A percentile compares a stretch with the other conserved stretches of the same genome.
These are phyloP conservation scores for Metarhizium robertsii DNA, from an alignment of 2,329 filamentous ascomycete genomes.

Conservation along the genomic window DNA sequence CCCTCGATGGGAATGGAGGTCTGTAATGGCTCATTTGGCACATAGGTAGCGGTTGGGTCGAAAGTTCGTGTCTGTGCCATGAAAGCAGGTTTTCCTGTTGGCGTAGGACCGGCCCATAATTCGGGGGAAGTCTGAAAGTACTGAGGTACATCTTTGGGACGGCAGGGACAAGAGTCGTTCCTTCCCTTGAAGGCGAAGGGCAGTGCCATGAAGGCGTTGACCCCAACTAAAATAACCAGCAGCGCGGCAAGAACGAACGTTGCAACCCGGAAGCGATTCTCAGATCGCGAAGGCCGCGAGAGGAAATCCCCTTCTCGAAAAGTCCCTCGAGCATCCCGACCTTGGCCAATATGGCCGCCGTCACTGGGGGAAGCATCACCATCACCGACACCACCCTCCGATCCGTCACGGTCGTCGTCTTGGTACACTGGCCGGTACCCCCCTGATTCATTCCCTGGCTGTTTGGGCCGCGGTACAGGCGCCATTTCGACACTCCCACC, in stretches of 20 bases:
- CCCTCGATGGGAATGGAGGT: constrained; percentile 60
- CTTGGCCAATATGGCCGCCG: not conserved
- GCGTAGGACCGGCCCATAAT: constrained; percentile 54
- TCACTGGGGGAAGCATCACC: not conserved
- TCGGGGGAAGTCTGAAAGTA: constrained; percentile 55
- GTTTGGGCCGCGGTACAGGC: constrained; percentile 5
- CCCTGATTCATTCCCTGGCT: constrained; percentile 8
- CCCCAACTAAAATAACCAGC: constrained; percentile 26
- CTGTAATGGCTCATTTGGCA: constrained; percentile 61
- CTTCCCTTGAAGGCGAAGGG: constrained; percentile 17
- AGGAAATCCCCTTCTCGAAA: constrained; percentile 1
- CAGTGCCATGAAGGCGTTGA: constrained; percentile 27
- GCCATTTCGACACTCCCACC: not conserved
- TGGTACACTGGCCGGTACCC: constrained; percentile 26
- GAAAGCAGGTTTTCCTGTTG: constrained; percentile 62
- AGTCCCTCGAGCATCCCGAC: not conserved
- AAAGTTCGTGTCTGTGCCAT: constrained; percentile 62
- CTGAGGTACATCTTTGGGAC: constrained; percentile 40
- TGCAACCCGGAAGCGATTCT: constrained; percentile 20
- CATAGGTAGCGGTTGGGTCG: constrained; percentile 54
- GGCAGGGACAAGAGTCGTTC: constrained; percentile 20
- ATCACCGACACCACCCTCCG: not conserved
- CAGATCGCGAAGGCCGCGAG: constrained; percentile 10
- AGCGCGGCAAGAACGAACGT: constrained; percentile 22
- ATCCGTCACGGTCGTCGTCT: constrained; percentile 16